These are phyloP conservation scores for Penicillium italicum DNA, from an alignment of 2,329 filamentous ascomycete species.

Conservation along the genomic window DNA sequence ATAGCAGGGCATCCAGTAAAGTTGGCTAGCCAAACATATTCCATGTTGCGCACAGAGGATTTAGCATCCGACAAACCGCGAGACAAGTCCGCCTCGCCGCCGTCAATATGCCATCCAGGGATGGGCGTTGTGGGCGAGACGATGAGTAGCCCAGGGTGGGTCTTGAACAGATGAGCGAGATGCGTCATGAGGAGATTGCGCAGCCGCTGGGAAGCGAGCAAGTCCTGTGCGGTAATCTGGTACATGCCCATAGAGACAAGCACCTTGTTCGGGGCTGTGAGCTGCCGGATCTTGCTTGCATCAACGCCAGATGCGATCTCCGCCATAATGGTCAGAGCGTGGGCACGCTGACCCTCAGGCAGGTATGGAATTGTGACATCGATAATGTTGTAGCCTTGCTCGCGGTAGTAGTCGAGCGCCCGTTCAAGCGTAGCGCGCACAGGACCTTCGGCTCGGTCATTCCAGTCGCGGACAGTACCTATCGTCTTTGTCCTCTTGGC, in stretches of 20 bases:
- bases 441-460: conserved; percentile 62
- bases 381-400: conserved; percentile 43
- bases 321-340: conserved; percentile 70
- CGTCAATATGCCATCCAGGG: conserved; percentile 66
- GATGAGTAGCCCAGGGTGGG: conserved; percentile 71
- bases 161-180: conserved; percentile 65
- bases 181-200: conserved; percentile 76
- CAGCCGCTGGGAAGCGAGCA: conserved; percentile 68
- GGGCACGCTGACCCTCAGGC: conserved; percentile 69
- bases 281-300: conserved; percentile 50
- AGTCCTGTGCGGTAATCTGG: conserved; percentile 65
- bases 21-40: conserved; percentile 82
- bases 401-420: conserved; percentile 55
- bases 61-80: conserved; percentile 71
- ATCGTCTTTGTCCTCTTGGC: conserved; percentile 55
- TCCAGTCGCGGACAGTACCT: conserved; percentile 67
- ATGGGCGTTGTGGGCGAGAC: conserved; percentile 74
- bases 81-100: conserved; percentile 58
- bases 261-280: conserved; percentile 67
- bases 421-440: conserved; percentile 62
- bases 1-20: conserved; percentile 74
- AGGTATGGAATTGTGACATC: conserved; percentile 55
- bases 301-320: conserved; percentile 60
- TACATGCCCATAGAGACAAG: conserved; percentile 60
- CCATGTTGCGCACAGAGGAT: conserved; percentile 70